Percentiles rank a stretch among this genome's conserved stretches.
Conservation (phyloP, 768 basidiomycete species). For the Auriscalpium orientale region DNA sequence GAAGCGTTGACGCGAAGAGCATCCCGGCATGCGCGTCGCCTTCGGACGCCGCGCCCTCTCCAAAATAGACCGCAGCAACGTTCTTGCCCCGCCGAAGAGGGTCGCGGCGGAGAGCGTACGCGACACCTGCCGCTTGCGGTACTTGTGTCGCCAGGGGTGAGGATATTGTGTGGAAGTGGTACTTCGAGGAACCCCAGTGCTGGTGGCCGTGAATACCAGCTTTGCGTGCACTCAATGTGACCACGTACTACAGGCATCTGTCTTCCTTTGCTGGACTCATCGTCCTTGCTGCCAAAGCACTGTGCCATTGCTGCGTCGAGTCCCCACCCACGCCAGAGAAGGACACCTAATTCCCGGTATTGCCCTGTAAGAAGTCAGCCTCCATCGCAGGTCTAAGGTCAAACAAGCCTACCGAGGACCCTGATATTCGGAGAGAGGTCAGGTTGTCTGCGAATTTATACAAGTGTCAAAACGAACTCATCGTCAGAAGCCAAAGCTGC, state of each 20-base stretch:
- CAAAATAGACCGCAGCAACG: conserved; percentile 85
- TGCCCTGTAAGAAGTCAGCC: conserved; percentile 45
- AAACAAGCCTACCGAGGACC: conserved; percentile 53
- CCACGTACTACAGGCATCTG: conserved; percentile 88
- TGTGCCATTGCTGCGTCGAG: conserved; percentile 83
- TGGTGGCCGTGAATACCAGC: conserved; percentile 19
- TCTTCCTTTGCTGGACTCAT: conserved; percentile 73
- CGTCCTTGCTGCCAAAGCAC: conserved; percentile 83
- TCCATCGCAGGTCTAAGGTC: not conserved
- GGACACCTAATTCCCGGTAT: conserved; percentile 89
- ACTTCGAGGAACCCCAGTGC: conserved; percentile 79
- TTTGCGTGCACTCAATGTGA: not conserved
- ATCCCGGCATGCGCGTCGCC: conserved; percentile 94
- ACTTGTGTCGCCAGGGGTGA: conserved; percentile 92
- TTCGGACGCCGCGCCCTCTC: conserved; percentile 91
- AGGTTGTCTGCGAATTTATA: not conserved
- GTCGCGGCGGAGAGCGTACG: conserved; percentile 78
- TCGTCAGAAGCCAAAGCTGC: conserved; percentile 78
- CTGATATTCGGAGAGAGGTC: conserved; percentile 26
- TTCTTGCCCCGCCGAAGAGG: conserved; percentile 58
- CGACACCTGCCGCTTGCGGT: conserved; percentile 91
- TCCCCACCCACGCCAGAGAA: conserved; percentile 81
- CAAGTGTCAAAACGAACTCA: conserved; percentile 48
- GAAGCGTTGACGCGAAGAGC: conserved; percentile 68
- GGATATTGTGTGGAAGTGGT: conserved; percentile 92